Conservation (phyloP, 2,329 filamentous ascomycete genomes). For the Fusarium brachygibbosum region DNA sequence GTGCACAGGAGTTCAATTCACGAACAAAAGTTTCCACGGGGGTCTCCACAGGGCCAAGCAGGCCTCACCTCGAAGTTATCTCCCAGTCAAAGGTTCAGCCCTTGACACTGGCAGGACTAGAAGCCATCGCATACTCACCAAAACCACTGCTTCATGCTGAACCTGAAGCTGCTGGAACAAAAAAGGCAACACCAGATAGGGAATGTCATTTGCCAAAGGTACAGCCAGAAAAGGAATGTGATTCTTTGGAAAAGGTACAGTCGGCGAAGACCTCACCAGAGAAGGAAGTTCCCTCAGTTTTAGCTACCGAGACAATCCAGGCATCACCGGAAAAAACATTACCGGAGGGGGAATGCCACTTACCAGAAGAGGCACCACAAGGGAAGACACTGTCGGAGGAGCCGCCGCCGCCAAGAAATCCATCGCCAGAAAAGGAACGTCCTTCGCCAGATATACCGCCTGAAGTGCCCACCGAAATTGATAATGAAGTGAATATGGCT, state of each 20-base stretch:
- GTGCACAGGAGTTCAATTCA: neutral
- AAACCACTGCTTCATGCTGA: neutral
- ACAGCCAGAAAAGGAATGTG: neutral
- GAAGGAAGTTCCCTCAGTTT: neutral
- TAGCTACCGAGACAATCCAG: neutral
- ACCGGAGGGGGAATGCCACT: too few relatives aligned
- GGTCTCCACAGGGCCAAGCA: neutral
- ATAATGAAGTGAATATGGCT: conserved; percentile 26
- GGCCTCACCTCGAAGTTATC: neutral
- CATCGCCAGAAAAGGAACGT: neutral
- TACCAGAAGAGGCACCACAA: neutral
- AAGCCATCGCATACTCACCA: neutral
- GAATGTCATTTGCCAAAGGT: neutral
- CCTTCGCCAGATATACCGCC: neutral
- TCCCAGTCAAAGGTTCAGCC: neutral
- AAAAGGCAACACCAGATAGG: neutral
- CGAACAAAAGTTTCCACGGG: neutral
- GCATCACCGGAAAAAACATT: neutral
- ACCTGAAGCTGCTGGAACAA: too few relatives aligned
- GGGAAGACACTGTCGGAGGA: too few relatives aligned
- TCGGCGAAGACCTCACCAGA: neutral
- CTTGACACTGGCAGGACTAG: neutral
- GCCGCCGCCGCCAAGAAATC: too few relatives aligned
- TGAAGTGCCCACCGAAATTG: conserved; percentile 6
- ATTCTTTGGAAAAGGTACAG: neutral